Base-by-base conservation (phyloP, 2,329 filamentous ascomycete species). In the Botryosphaeria dothidea region DNA sequence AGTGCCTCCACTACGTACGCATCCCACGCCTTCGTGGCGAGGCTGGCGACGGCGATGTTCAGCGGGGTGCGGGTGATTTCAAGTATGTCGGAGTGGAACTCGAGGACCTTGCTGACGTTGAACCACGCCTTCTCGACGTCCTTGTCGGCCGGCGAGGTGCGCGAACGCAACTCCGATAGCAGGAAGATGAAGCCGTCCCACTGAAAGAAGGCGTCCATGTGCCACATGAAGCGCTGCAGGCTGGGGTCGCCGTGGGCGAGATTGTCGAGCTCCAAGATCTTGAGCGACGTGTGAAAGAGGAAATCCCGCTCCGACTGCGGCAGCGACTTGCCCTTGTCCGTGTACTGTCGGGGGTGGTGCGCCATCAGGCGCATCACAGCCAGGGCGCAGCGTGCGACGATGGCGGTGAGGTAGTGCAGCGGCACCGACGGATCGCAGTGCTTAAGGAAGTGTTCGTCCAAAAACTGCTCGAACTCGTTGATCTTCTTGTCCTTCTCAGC, bases 111-210 rank as follows among this genome's bases (percentile, higher is more conserved):
- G 62, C 80, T 76, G 17, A 85, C 73, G 38, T 81, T 73, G 15
- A 72, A 69, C 84, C 84, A 86, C 0, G 78, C 81, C 56, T 72
- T 52, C 8, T 76, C 70, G 3, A 74, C 72, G 7, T 73, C 64
- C 48, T 68, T 15, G 7, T 73, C 63, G 38, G 68, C 7, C 48
- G 71, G 64, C 49, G 68, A n/a, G 2, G 71, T 73, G 13, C 71
- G 72, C 19, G 69, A 67, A 1, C 73, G 70, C 15, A 77, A 68
- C 41, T 75, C 70, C 1, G 68, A 69, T 36, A 85, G 71, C 51
- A 85, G 75, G 68, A 83, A 81, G n/a, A 85, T 80, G 49, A 83
- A 78, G 9, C 82, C 78, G 62, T 85, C 83, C 82, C 83, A 85
- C 21, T 80, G 78, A 70, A 84, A 85, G 43, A 83, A 78, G 29